These are phyloP conservation scores for Purshia tridentata DNA, from an alignment of 306 rosid genomes.

Conservation along the genomic window DNA sequence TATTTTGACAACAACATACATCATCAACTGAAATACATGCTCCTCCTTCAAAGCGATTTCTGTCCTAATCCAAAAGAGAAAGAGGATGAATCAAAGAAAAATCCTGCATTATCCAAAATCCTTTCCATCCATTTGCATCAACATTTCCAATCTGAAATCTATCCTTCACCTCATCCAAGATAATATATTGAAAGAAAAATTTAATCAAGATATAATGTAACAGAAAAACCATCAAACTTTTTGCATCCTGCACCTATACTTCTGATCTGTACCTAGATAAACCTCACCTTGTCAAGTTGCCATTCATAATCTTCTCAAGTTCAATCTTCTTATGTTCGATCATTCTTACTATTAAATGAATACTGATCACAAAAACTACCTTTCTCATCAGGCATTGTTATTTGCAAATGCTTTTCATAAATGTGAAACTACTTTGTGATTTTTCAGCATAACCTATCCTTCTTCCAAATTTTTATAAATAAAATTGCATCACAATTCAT, in stretches of 20 bases:
- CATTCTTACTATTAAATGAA: too few relatives aligned
- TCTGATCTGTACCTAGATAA: not conserved
- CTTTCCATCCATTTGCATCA: not conserved
- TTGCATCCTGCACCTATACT: not conserved
- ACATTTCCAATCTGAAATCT: not conserved
- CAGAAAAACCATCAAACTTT: not conserved
- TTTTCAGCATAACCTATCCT: not conserved
- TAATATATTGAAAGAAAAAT: not conserved
- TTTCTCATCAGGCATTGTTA: not conserved
- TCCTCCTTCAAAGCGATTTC: not conserved
- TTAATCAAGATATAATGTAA: not conserved
- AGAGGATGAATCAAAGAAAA: not conserved
- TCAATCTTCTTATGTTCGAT: too few relatives aligned
- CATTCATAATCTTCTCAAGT: not conserved
- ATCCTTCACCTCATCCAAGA: not conserved
- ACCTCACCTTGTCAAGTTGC: not conserved
- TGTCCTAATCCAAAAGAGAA: too few relatives aligned
- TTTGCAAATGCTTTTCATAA: not conserved
- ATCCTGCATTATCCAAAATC: not conserved
- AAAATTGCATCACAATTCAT: conserved; percentile 1
- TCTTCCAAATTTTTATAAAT: not conserved
- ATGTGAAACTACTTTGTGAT: not conserved
- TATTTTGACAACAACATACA: not conserved
- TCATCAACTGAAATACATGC: not conserved
- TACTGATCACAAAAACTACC: not conserved